Evolutionary conservation across 2,329 filamentous ascomycete genomes (phyloP).

Genomic region (Trichoderma hamatum): DNA sequence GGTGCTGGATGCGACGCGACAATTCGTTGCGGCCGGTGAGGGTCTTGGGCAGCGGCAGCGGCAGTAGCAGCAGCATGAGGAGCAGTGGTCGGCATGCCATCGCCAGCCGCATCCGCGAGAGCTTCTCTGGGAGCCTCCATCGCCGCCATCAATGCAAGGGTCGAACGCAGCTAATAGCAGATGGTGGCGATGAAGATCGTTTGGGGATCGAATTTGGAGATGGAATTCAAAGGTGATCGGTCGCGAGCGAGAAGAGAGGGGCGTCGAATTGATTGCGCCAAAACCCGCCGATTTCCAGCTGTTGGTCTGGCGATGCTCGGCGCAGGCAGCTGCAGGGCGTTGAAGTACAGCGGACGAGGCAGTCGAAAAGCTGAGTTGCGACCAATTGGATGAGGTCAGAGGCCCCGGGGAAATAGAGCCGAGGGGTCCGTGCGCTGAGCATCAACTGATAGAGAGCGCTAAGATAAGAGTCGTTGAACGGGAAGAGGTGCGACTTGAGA

Average conservation of each 20-base stretch:
- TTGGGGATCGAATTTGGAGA: neutral
- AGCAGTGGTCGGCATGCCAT: constrained; percentile 8
- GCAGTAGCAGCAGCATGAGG: constrained; percentile 7
- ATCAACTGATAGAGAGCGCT: constrained; percentile 9
- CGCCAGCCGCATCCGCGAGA: constrained; percentile 4
- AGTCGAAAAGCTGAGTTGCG: constrained; percentile 19
- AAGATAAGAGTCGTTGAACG: neutral
- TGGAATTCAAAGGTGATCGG: neutral
- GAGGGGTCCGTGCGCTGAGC: constrained; percentile 19
- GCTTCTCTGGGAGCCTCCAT: constrained; percentile 25
- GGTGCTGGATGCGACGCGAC: constrained; percentile 31
- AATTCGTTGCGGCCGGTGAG: constrained; percentile 31
- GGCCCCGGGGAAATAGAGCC: constrained; percentile 15
- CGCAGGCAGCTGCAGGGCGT: constrained; percentile 18
- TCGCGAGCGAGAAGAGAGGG: neutral
- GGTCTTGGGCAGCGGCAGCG: constrained; percentile 9
- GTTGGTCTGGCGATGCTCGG: constrained; percentile 25
- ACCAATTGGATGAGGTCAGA: constrained; percentile 30
- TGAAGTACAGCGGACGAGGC: constrained; percentile 16
- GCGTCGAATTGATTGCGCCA: constrained; percentile 12
- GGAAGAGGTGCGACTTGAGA: neutral
- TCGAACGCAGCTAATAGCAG: neutral
- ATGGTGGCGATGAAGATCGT: neutral
- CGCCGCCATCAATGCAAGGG: constrained; percentile 9
- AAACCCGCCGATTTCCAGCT: constrained; percentile 11